Evolutionary conservation across 2,329 filamentous ascomycete genomes (phyloP), one percentile per base, ranked within the genome.

Genomic region (Aureobasidium zeae): DNA sequence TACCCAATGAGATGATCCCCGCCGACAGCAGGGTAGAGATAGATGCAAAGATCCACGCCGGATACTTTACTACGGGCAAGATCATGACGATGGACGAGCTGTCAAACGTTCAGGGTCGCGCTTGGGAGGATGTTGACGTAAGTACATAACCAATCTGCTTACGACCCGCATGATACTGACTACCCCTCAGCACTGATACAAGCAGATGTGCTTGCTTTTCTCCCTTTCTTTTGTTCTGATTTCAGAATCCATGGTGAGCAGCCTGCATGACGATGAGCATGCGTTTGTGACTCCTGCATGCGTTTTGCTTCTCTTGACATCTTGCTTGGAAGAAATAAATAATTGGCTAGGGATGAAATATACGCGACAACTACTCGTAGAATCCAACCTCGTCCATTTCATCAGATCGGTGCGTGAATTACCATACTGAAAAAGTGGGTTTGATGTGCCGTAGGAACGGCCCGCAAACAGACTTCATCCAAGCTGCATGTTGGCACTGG

Each of bases 21-120:
- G 85, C 81, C 50, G 91, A 96, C 65, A 94, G 87, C 42, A 74
- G 89, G 52, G 91, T 96, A n/a, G 91, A 98, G 64, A 98, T 96
- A 58, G 91, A 96, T 64, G 91, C 91, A 47, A 96, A 96, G 71
- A 95, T 96, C 60, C 91, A 89, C 55, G 87, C 89, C 48, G 91
- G 78, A 16, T 81, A 81, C 58, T 81, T 95, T 62, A 95, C 89
- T 5, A 86, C 82, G 10, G 89, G 88, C 38, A 87, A 91, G 65
- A 76, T 86, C 55, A 86, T 93, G 77, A 91, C 84, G 2, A 78
- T 82, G 59, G 83, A 89, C 45, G 88, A 95, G 63, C 72, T 96
- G 50, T 72, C 81, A 53, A 80, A 84, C 44, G 87, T 96, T 20
- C 81, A 91, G 62, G 89, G 89, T 49, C 77, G 89, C 53, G 83